phyloP scores from a whole-genome alignment of 208 protist species.

The Crithidia acanthocephali region DNA sequence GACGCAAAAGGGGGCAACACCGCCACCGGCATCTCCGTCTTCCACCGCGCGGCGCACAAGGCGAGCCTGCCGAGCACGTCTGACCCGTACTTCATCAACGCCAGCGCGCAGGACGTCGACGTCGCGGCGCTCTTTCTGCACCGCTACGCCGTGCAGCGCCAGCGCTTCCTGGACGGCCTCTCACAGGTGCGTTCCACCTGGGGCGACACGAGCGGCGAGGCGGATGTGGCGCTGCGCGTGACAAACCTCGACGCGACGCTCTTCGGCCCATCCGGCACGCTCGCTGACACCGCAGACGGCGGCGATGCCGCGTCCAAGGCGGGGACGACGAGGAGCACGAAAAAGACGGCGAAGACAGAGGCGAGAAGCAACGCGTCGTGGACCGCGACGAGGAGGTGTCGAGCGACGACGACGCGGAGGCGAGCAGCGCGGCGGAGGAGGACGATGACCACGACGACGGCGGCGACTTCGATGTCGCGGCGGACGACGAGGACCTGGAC shows the following conservation, averaged over 20 bases:
- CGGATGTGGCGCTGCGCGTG: conserved; percentile 75
- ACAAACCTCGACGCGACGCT: conserved; percentile 70
- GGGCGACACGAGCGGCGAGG: conserved; percentile 84
- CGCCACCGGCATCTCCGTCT: conserved; percentile 71
- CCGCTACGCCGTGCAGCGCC: conserved; percentile 90
- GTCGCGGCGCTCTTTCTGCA: conserved; percentile 88
- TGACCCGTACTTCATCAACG: conserved; percentile 89
- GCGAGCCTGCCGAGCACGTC: conserved; percentile 81
- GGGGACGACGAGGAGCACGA: neutral
- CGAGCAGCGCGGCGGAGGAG: conserved; percentile 13
- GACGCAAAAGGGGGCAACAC: conserved; percentile 40
- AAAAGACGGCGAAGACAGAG: neutral
- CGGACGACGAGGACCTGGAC: conserved; percentile 63
- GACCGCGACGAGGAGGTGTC: conserved; percentile 39
- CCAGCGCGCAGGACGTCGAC: conserved; percentile 83
- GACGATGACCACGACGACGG: conserved; percentile 10
- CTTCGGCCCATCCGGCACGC: conserved; percentile 76
- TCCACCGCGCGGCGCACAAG: conserved; percentile 69
- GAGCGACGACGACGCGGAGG: conserved; percentile 36
- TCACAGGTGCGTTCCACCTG: conserved; percentile 85
- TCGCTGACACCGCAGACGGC: conserved; percentile 32
- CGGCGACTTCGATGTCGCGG: conserved; percentile 50
- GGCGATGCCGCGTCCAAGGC: neutral
- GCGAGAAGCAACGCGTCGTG: conserved; percentile 4
- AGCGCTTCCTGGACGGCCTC: conserved; percentile 85